Evolutionary conservation across 345 rosid genomes (phyloP), one percentile per base, ranked within the genome.

Genomic region (Trapa bicornis): DNA sequence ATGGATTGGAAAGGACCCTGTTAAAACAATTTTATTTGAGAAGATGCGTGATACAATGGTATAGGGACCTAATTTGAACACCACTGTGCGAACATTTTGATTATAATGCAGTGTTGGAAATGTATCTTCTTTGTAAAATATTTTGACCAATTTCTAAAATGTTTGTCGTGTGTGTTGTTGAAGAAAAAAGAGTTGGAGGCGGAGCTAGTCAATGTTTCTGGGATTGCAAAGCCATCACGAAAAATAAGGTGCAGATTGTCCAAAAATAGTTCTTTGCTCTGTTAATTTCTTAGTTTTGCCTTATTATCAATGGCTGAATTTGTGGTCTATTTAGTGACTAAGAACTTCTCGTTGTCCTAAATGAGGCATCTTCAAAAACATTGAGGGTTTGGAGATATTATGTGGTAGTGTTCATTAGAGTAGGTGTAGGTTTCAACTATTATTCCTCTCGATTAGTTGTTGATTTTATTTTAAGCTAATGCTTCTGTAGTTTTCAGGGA

Each of bases 1-100:
- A 37, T 95, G 99, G 99, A 91, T 95, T 79, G 99, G 99, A 71
- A 95, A 89, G 77, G 99, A 95, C 61, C 96, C 98, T 71, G 96
- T 95, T 36, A 95, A 95, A 72, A 89, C 97, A 64, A 89, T 95
- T 70, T 80, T 91, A 81, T 88, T 95, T 78, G 98, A 95, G 85
- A 95, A 95, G 82, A 95, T 95, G 98, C 85, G 99, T 75, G 99
- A 95, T 70, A 89, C 99, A 33, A 95, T 95, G 99, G 99, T 95
- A 95, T 52, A 70, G 22, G 66, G 37, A 69, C 67, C 52, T 37
- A 33, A 64, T 41, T 54, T n/a, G 33, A 57, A 41, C 32, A 22
- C 29, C 29, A 22, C 29, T 22, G 32, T n/a, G 37, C 9, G 67
- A 41, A 65, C 42, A 2, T 8, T 16, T 65, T 43, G 8, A 47